Percentiles rank a stretch among this genome's conserved stretches.
Evolutionary conservation across 768 basidiomycete genomes (phyloP).

Genomic region (Collybia mongolica): DNA sequence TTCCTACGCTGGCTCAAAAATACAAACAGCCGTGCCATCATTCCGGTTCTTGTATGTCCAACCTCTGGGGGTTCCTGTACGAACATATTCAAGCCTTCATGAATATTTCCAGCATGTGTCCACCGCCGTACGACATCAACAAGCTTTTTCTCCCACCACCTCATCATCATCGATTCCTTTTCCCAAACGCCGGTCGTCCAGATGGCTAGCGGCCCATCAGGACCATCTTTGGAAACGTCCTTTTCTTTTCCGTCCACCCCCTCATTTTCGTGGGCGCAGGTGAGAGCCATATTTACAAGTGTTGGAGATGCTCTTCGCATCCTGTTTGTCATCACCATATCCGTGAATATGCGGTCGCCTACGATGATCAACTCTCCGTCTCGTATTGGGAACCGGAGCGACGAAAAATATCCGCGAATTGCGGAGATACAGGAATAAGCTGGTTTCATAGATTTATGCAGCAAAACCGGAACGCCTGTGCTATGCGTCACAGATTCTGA

Average conservation of each 20-base stretch:
- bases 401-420: slow-evolving; percentile 76
- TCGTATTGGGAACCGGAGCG: slow-evolving; percentile 50
- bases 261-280: slow-evolving; percentile 23
- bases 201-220: slow-evolving; percentile 56
- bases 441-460: slow-evolving; percentile 78
- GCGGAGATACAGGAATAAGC: slow-evolving; percentile 69
- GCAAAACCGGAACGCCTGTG: slow-evolving; percentile 79
- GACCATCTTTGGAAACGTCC: slow-evolving; percentile 10
- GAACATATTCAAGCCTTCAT: too few species aligned
- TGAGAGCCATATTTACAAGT: slow-evolving; percentile 11
- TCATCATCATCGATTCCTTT: slow-evolving; percentile 58
- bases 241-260: slow-evolving; percentile 25
- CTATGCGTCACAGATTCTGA: slow-evolving; percentile 82
- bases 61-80: too few species aligned
- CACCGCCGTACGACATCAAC: slow-evolving; percentile 46
- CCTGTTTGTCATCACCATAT: slow-evolving; percentile 83
- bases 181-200: slow-evolving; percentile 76
- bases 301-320: slow-evolving; percentile 34
- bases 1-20: not conserved
- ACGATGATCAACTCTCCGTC: slow-evolving; percentile 76
- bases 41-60: not conserved
- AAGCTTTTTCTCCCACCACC: slow-evolving; percentile 55
- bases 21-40: slow-evolving; percentile 6
- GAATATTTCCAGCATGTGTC: slow-evolving; percentile 21
- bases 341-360: slow-evolving; percentile 92